These are phyloP conservation scores for Colletotrichum navitas DNA, from an alignment of 2,329 filamentous ascomycete genomes.

Conservation along the genomic window DNA sequence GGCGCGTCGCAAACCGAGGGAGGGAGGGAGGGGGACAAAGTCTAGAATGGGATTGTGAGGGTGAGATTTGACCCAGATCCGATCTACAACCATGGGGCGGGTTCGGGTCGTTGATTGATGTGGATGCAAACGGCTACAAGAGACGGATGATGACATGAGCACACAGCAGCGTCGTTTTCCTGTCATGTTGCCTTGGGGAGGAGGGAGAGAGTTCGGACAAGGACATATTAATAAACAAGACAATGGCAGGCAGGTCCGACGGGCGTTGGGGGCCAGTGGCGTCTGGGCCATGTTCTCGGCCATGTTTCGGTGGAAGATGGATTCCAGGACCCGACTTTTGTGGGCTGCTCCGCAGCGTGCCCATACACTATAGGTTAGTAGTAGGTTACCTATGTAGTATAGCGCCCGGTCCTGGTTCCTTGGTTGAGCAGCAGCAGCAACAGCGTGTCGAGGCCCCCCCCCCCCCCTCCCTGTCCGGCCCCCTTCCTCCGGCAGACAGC, in stretches of 20 bases:
- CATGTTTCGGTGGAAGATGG: conserved; percentile 1
- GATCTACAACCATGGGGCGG: conserved; percentile 13
- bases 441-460: neutral
- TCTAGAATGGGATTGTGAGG: conserved; percentile 26
- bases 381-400: neutral
- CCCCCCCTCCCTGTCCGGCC: conserved; percentile 10
- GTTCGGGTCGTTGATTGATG: conserved; percentile 8
- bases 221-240: conserved; percentile 51
- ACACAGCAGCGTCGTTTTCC: neutral
- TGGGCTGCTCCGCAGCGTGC: neutral
- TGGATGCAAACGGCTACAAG: conserved; percentile 20
- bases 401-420: conserved; percentile 22
- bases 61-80: conserved; percentile 19
- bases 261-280: conserved; percentile 46
- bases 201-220: conserved; percentile 51
- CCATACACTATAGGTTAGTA: no score
- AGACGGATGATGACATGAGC: conserved; percentile 25
- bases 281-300: conserved; percentile 37
- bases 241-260: conserved; percentile 45
- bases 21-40: neutral
- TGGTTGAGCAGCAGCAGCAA: conserved; percentile 18
- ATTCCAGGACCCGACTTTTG: conserved; percentile 1
- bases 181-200: conserved; percentile 45
- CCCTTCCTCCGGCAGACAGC: conserved; percentile 13
- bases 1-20: neutral